Evolutionary conservation across 2,329 filamentous ascomycete species (phyloP).

Genomic region (Pleoardoris graminearum): DNA sequence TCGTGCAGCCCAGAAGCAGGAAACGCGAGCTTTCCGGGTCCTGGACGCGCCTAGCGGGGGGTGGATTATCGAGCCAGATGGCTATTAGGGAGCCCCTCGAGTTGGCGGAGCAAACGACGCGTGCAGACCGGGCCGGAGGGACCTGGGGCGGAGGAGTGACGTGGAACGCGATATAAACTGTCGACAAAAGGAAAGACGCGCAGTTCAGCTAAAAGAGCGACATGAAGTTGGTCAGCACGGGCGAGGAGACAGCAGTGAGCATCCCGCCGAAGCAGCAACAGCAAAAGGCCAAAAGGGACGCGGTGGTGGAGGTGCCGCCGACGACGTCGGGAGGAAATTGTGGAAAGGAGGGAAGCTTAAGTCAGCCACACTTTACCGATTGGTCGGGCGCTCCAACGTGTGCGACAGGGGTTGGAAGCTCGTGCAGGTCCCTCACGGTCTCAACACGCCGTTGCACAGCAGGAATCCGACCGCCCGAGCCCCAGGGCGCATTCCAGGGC

Average conservation of each 20-base stretch:
- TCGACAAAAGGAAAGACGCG: conserved; percentile 42
- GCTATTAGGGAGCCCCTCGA: conserved; percentile 13
- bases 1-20: conserved; percentile 14
- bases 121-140: conserved; percentile 20
- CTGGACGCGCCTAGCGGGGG: conserved; percentile 24
- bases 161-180: conserved; percentile 33
- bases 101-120: conserved; percentile 21
- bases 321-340: conserved; percentile 19
- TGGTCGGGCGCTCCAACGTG: conserved; percentile 16
- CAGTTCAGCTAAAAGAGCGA: conserved; percentile 43
- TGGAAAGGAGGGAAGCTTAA: conserved; percentile 20
- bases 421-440: background rate
- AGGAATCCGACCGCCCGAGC: background rate
- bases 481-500: background rate
- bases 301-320: conserved; percentile 12
- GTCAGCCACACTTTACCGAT: conserved; percentile 26
- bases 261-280: conserved; percentile 27
- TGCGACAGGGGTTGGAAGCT: background rate
- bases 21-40: conserved; percentile 29
- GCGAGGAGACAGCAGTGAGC: conserved; percentile 28
- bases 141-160: conserved; percentile 14
- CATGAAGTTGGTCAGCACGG: conserved; percentile 39
- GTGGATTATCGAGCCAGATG: conserved; percentile 11
- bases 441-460: background rate
- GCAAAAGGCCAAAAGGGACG: conserved; percentile 23